Conservation (phyloP, 768 basidiomycete genomes). For the Mycena leptocephala region DNA sequence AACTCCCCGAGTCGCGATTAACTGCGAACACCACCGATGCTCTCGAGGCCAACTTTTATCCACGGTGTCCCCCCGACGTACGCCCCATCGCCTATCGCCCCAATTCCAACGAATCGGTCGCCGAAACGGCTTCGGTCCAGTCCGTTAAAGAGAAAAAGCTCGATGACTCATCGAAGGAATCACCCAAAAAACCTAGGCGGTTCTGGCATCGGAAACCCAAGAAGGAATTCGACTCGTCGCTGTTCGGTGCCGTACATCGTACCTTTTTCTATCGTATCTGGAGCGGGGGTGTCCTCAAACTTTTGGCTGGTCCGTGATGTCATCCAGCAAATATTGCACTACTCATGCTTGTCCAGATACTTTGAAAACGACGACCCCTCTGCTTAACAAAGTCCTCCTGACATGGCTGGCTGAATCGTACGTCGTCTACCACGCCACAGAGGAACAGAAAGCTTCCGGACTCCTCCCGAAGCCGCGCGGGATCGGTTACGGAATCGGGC, state of each 20-base stretch:
- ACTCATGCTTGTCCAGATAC: conserved; percentile 1
- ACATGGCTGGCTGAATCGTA: conserved; percentile 72
- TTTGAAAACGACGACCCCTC: conserved; percentile 54
- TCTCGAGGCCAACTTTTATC: conserved; percentile 65
- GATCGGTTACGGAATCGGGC: conserved; percentile 75
- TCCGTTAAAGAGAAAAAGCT: conserved; percentile 32
- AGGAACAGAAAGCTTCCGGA: conserved; percentile 53
- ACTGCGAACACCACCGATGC: conserved; percentile 57
- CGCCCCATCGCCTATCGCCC: conserved; percentile 55
- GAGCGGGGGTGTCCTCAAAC: conserved; percentile 63
- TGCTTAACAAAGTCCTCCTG: conserved; percentile 73
- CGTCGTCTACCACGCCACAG: conserved; percentile 53
- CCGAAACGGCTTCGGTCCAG: conserved; percentile 26
- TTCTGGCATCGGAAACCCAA: conserved; percentile 34
- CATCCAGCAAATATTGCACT: conserved; percentile 19
- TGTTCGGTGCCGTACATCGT: conserved; percentile 63
- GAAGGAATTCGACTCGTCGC: conserved; percentile 62
- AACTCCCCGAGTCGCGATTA: conserved; percentile 57
- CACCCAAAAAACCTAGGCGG: conserved; percentile 26
- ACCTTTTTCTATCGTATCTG: conserved; percentile 66
- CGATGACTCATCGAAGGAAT: background rate
- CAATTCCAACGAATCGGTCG: conserved; percentile 7
- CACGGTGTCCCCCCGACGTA: conserved; percentile 65
- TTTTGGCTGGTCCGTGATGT: conserved; percentile 54
- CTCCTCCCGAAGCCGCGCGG: conserved; percentile 58